Evolutionary conservation across 2,329 filamentous ascomycete species (phyloP), one percentile per base, ranked within the genome.

Genomic region (Harringtonia lauricola): DNA sequence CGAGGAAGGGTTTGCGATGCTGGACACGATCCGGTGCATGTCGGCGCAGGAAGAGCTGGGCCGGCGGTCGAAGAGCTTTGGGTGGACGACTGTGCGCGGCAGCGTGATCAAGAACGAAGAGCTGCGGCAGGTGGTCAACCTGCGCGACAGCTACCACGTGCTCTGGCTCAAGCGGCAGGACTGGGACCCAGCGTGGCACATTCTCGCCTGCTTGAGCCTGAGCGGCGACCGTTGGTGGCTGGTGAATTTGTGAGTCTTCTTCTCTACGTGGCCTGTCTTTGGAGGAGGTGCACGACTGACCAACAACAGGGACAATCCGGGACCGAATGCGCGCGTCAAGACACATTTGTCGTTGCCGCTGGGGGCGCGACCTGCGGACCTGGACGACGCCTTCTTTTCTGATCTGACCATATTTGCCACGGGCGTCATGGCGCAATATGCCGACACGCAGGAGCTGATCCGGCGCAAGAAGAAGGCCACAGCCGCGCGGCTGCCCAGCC

Each of bases 161-260:
- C 67, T 79, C 15, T 84, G 88, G 64, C 80, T 94, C 49, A 76
- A 72, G 54, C 81, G 79, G 53, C 67, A 68, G 46, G 78, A 76
- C n/a, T 94, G 89, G 86, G 71, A 70, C 10, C 58, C 72, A 14
- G 67, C 74, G 42, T 95, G 86, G 85, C 76, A 81, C 49, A 64
- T 94, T 33, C 79, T 81, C 51, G 72, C 83, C 37, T 78, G 79
- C 42, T 71, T 87, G 57, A 80, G 81, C 57, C 69, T 84, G 55
- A 71, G 72, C 54, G 85, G 86, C 42, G 85, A 92, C 57, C 73
- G 72, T 48, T 94, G 86, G 85, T 89, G 82, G 79, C 65, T 89
- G 47, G 67, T 86, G 43, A 73, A 82, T 59, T 60, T 76, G 71
- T 79, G 64, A 64, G 72, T 67, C 33, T 19, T 46, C 51, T 44